Base-by-base conservation (phyloP, 805 yeast species). In the Priceomyces castillae region DNA sequence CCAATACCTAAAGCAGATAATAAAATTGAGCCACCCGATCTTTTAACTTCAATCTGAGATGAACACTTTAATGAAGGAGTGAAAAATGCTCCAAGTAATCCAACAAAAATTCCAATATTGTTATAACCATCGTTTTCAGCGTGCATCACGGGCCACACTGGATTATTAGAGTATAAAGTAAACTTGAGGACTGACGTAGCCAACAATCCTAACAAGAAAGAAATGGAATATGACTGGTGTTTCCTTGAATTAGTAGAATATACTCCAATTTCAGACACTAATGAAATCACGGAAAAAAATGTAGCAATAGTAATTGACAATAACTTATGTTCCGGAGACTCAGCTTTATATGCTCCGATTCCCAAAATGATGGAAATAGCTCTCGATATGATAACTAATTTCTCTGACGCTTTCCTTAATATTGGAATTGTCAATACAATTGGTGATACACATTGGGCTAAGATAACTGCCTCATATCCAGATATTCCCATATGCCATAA, bases 401-500 rank as follows among this genome's bases (percentile, higher is more conserved):
- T 42, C 3, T 64, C 58, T 36, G 77, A 66, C 7, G 76, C 47
- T 7, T 50, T 50, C 44, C 75, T 67, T 2, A 71, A 16, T 6
- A 55, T 54, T 0, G 74, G 71, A 12, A 82, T 50, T 3, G 64
- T 64, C 20, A 85, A 65, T 2, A 86, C 33, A 11, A 82, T 46
- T 1, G 96, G 89, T 2, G 86, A 74, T 9, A 81, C 42, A 30
- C 82, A 68, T 17, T 81, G 67, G 5, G 80, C 58, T 10, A 57
- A 45, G 37, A 88, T 71, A 2, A 81, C 76, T 0, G 85, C 85
- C 65, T 94, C 99, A 61, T 86, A 90, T 3, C 99, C 99, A 1
- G 96, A 86, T 36, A 94, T 84, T 5, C 97, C 98, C 97, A 94
- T 90, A 59, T 86, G 79, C 99, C 99, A 94, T 49, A 94, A 72